Conservation (phyloP, 148 eudicot genomes). For the Fagopyrum esculentum region DNA sequence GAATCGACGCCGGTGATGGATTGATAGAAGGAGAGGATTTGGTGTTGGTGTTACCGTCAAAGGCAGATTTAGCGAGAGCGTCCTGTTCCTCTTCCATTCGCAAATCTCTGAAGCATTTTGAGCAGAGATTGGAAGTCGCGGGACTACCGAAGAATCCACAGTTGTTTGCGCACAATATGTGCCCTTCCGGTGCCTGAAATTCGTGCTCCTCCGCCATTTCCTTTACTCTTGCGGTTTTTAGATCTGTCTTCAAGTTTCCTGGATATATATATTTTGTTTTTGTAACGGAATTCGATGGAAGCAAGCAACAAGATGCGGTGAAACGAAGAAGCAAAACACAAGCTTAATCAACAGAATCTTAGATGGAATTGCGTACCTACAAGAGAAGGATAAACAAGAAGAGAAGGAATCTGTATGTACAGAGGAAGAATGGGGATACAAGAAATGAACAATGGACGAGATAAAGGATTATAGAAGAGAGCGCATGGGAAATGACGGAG, state of each 20-base stretch:
- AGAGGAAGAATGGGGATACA: not conserved
- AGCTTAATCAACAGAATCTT: not conserved
- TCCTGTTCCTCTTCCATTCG: conserved; percentile 25
- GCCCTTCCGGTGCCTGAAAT: conserved; percentile 47
- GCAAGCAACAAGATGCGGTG: not conserved
- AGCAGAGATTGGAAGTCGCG: conserved; percentile 49
- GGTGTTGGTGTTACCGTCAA: conserved; percentile 20
- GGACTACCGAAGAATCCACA: conserved; percentile 68
- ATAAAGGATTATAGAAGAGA: not conserved
- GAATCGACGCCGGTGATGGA: not conserved
- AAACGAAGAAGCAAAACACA: not conserved
- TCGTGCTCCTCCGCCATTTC: conserved; percentile 57
- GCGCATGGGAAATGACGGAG: conserved; percentile 12
- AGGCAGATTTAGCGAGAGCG: conserved; percentile 31
- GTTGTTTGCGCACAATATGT: conserved; percentile 48
- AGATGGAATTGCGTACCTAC: not conserved
- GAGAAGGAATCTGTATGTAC: not conserved
- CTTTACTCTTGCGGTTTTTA: not conserved
- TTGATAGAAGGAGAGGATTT: not conserved
- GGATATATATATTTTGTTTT: not conserved
- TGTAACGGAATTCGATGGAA: not conserved
- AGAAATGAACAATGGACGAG: not conserved
- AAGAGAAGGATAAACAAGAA: not conserved
- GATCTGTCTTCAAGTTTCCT: not conserved
- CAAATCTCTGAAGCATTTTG: conserved; percentile 47